These are phyloP conservation scores for Xylaria sp. DNA, from an alignment of 2,329 filamentous ascomycete species.

Conservation along the genomic window DNA sequence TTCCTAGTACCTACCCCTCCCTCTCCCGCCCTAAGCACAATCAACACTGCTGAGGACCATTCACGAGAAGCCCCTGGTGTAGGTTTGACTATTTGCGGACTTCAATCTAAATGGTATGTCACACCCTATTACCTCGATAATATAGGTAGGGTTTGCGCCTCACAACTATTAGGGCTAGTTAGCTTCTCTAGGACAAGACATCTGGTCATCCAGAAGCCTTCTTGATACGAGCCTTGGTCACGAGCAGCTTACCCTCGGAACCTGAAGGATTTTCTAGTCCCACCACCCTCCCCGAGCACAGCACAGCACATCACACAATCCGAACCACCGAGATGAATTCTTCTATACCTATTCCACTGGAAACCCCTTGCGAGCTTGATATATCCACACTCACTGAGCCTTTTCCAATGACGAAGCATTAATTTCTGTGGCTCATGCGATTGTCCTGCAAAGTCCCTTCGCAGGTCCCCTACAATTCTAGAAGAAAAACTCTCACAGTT, in stretches of 20 bases:
- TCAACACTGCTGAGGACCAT: too few species aligned
- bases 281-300: not conserved
- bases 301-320: not conserved
- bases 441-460: not conserved
- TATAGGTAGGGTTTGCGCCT: too few species aligned
- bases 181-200: too few species aligned
- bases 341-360: not conserved
- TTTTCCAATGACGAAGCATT: not conserved
- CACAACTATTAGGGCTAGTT: too few species aligned
- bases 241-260: not conserved
- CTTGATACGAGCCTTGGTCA: too few species aligned
- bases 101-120: not conserved
- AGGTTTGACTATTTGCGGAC: not conserved
- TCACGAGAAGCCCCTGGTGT: not conserved
- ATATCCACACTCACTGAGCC: not conserved
- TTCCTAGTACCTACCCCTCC: not conserved
- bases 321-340: not conserved
- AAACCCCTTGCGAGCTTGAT: not conserved
- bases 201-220: too few species aligned
- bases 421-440: not conserved
- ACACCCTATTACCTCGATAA: too few species aligned
- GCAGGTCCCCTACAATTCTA: not conserved
- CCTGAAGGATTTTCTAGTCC: not conserved
- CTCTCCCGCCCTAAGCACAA: too few species aligned
- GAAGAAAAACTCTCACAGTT: not conserved